Percentiles rank a stretch among this genome's conserved stretches.
Evolutionary conservation across 2,329 filamentous ascomycete species (phyloP).

Genomic region (Paraphaeosphaeria sporulosa): DNA sequence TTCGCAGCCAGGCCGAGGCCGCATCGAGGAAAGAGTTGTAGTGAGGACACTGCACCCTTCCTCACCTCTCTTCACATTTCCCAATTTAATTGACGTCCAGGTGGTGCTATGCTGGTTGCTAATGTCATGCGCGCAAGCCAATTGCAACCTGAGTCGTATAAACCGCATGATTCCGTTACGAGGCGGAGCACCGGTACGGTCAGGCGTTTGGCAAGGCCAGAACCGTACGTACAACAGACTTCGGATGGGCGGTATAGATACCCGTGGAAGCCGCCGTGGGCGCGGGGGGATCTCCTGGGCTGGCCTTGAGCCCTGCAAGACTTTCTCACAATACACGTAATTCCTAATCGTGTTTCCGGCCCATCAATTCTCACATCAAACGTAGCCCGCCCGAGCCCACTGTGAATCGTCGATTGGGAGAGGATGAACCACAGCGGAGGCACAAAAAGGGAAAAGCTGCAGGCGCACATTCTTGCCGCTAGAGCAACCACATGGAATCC

Average conservation of each 20-base stretch:
- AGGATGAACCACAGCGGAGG: no score
- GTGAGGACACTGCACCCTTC: slow-evolving; percentile 23
- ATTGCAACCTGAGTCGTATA: background rate
- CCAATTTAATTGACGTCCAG: no score
- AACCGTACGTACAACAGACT: slow-evolving; percentile 19
- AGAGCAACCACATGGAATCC: no score
- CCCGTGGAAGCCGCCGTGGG: slow-evolving; percentile 46
- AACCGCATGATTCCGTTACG: slow-evolving; percentile 15
- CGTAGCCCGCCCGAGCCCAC: no score
- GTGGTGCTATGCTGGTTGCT: background rate
- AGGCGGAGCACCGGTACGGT: slow-evolving; percentile 13
- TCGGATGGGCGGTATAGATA: slow-evolving; percentile 34
- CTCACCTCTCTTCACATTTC: background rate
- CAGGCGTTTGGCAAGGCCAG: slow-evolving; percentile 8
- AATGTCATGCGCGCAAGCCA: slow-evolving; percentile 9
- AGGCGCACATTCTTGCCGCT: no score
- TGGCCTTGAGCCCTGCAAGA: slow-evolving; percentile 24
- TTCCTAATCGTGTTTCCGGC: no score
- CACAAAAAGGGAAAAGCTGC: no score
- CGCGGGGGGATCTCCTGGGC: slow-evolving; percentile 40
- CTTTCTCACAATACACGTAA: no score
- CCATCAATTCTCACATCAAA: no score
- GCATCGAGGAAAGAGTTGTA: slow-evolving; percentile 43
- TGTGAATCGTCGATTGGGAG: no score
- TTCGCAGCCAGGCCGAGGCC: slow-evolving; percentile 46